A percentile compares a stretch with the other conserved stretches of the same genome.
Evolutionary conservation across 1,284 basidiomycete species (phyloP).

Genomic region (Fomes fomentarius): DNA sequence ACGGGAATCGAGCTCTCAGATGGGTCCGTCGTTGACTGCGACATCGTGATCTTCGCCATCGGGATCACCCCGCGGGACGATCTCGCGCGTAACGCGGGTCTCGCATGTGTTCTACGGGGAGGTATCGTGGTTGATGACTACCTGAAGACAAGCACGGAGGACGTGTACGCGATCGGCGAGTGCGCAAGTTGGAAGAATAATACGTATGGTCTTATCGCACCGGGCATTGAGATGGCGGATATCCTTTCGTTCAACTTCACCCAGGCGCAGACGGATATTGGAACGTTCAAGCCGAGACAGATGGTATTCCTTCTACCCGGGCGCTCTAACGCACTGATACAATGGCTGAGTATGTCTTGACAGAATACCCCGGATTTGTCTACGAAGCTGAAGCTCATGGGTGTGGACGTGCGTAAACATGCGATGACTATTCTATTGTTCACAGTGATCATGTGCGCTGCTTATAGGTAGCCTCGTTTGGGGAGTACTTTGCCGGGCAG

Average conservation of each 20-base stretch:
- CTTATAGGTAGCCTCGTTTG: conserved; percentile 65
- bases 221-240: conserved; percentile 78
- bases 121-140: conserved; percentile 66
- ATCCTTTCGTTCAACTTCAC: conserved; percentile 78
- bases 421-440: neutral
- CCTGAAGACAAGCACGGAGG: conserved; percentile 57
- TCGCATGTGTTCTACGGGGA: conserved; percentile 45
- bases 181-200: conserved; percentile 73
- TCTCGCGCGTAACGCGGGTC: conserved; percentile 55
- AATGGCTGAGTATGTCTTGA: neutral
- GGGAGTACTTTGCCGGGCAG: conserved; percentile 75
- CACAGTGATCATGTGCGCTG: neutral
- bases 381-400: conserved; percentile 75
- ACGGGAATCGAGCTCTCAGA: conserved; percentile 53
- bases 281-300: conserved; percentile 49
- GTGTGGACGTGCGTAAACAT: conserved; percentile 63
- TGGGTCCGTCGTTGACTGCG: conserved; percentile 45
- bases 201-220: conserved; percentile 73
- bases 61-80: conserved; percentile 77
- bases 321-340: neutral
- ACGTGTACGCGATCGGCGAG: conserved; percentile 78
- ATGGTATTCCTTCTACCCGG: conserved; percentile 46
- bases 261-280: conserved; percentile 45
- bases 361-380: conserved; percentile 60
- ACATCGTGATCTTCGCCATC: conserved; percentile 66